Conservation (phyloP, 202 grass and related monocot species). For the Brachypodium distachyon region DNA sequence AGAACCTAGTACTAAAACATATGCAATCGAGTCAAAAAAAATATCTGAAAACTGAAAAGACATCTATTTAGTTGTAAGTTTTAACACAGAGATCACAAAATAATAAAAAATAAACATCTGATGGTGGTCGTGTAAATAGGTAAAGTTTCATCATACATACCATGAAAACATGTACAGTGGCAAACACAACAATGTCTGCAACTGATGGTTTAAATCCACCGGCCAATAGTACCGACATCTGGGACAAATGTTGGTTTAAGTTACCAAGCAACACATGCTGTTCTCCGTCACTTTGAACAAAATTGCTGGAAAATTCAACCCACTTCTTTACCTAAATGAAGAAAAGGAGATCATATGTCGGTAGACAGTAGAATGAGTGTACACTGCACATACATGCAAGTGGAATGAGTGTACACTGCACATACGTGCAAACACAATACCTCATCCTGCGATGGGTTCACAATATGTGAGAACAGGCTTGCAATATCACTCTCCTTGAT, state of each 20-base stretch:
- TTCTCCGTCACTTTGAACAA: constrained; percentile 38
- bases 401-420: not conserved
- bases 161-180: constrained; percentile 52
- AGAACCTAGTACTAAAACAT: not conserved
- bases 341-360: not conserved
- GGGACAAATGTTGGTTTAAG: constrained; percentile 74
- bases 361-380: not conserved
- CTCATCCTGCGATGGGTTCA: constrained; percentile 49
- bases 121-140: not conserved
- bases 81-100: not conserved
- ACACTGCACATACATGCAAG: not conserved
- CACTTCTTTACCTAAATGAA: constrained; percentile 63
- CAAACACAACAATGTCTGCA: constrained; percentile 83
- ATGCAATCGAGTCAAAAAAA: not conserved
- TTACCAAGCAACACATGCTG: constrained; percentile 25
- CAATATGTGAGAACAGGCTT: constrained; percentile 42
- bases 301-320: constrained; percentile 61
- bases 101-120: not conserved
- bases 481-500: constrained; percentile 49
- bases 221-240: constrained; percentile 62
- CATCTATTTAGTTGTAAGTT: not conserved
- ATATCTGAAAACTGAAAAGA: not conserved
- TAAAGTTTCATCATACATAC: constrained; percentile 34
- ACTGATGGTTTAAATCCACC: constrained; percentile 56
- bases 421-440: constrained; percentile 29